Conservation (phyloP, 345 rosid species). For the Corchorus capsularis region DNA sequence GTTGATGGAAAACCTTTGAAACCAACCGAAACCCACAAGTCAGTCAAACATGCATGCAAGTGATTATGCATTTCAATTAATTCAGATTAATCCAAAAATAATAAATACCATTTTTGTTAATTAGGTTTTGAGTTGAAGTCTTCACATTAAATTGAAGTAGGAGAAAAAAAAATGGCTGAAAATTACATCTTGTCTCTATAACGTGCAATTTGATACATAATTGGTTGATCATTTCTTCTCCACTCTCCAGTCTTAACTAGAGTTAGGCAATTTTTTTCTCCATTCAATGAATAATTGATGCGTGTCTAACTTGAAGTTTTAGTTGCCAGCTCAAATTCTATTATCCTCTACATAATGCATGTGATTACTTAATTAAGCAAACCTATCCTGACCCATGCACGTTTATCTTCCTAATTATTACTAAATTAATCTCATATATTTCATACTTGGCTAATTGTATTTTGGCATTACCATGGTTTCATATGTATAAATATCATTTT, state of each 20-base stretch:
- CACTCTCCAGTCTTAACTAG: not conserved
- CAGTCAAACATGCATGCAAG: not conserved
- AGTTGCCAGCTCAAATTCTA: not conserved
- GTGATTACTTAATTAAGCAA: not conserved
- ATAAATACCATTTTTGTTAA: not conserved
- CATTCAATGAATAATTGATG: not conserved
- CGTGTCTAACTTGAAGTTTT: slow-evolving; percentile 10
- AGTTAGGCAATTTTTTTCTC: not conserved
- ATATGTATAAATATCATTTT: not conserved
- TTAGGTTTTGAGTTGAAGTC: not conserved
- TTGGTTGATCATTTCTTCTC: not conserved
- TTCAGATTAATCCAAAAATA: not conserved
- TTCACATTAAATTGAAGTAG: not conserved
- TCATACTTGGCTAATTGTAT: not conserved
- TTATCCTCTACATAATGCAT: not conserved
- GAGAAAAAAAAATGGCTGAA: not conserved
- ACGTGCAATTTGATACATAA: not conserved
- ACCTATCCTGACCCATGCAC: not conserved
- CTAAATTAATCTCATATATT: not conserved
- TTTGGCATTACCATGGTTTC: not conserved
- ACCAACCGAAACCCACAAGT: not conserved
- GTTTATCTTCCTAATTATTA: not conserved
- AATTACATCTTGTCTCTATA: not conserved
- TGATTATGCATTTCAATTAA: not conserved
- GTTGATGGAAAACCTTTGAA: not conserved